A percentile compares a stretch with the other conserved stretches of the same genome.
These are phyloP conservation scores for Tricholoma sp. DNA, from an alignment of 768 basidiomycete genomes.

Conservation along the genomic window DNA sequence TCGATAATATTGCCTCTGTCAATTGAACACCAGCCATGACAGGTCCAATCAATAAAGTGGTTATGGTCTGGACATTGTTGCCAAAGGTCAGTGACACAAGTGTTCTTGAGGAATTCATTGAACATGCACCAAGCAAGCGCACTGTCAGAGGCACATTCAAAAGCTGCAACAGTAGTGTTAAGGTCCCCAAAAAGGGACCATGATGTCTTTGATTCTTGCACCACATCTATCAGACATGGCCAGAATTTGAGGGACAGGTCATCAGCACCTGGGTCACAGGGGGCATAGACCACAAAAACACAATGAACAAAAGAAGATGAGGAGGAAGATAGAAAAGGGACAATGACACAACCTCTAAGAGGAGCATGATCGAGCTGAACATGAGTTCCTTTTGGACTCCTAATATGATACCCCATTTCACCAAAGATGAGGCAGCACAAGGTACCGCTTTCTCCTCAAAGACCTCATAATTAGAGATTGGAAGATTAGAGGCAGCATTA, in stretches of 20 bases:
- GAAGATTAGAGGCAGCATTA: too few relatives aligned
- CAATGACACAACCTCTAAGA: conserved; percentile 6
- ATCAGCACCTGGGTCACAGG: conserved; percentile 11
- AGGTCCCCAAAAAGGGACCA: background rate
- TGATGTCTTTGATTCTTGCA: background rate
- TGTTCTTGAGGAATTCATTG: conserved; percentile 5
- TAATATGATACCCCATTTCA: conserved; percentile 7
- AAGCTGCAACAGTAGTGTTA: conserved; percentile 11
- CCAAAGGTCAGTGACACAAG: conserved; percentile 8
- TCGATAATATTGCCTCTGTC: conserved; percentile 19
- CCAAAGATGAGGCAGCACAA: background rate
- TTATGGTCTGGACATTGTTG: background rate
- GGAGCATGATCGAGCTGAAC: background rate
- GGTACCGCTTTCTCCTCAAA: conserved; percentile 5
- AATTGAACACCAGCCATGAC: background rate
- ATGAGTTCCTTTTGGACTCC: conserved; percentile 4
- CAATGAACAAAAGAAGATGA: conserved; percentile 5
- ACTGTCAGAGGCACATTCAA: conserved; percentile 8
- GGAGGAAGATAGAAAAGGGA: background rate
- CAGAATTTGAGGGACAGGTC: conserved; percentile 6
- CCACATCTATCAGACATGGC: conserved; percentile 4
- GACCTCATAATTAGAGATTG: too few relatives aligned
- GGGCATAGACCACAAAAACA: conserved; percentile 12
- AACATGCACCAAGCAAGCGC: background rate
- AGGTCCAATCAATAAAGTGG: conserved; percentile 13